Base-by-base conservation (phyloP, 2,329 filamentous ascomycete species). In the Penicillium sp. region DNA sequence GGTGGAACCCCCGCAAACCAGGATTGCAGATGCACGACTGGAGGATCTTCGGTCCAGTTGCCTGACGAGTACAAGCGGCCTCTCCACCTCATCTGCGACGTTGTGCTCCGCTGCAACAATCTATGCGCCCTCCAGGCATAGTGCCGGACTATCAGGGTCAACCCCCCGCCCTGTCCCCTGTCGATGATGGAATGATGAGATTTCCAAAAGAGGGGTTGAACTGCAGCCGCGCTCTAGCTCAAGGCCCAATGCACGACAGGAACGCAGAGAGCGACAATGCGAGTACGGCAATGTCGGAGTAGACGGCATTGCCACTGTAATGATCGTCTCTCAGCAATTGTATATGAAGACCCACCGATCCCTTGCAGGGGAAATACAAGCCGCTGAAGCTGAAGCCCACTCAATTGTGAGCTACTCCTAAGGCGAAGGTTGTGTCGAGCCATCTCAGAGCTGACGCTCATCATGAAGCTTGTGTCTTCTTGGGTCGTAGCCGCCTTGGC, bases 381-480 rank as follows among this genome's bases (percentile, higher is more conserved):
- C 35, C n/a, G 38, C 20, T 53, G 34, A 54, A 54, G 41, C 34
- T 48, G 41, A 35, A 42, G 28, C 41, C 25, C 14, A n/a, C 25
- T 53, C 14, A 31, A 8, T 6, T 25, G 7, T 28, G 39, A 20
- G 52, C 38, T 42, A 20, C 25, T 53, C 39, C 38, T 12, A 35
- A 45, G 34, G 20, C 17, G 17, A 11, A 22, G 8, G 31, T 45
- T 31, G 41, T 15, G 52, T 52, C 35, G 8, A 25, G 28, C 11
- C 35, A 10, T 38, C 28, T 39, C 12, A 20, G 22, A 43, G 38
- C 53, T 43, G 41, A 43, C 25, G 49, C 48, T 48, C 47, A 63
- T 43, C 52, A 81, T 80, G 78, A 81, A 74, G 69, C 60, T 80
- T 56, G 60, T 74, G 41, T 68, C 69, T 35, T 61, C 70, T 43